Conservation (phyloP, 106 monocot genomes). For the Cymbidium sinense region DNA sequence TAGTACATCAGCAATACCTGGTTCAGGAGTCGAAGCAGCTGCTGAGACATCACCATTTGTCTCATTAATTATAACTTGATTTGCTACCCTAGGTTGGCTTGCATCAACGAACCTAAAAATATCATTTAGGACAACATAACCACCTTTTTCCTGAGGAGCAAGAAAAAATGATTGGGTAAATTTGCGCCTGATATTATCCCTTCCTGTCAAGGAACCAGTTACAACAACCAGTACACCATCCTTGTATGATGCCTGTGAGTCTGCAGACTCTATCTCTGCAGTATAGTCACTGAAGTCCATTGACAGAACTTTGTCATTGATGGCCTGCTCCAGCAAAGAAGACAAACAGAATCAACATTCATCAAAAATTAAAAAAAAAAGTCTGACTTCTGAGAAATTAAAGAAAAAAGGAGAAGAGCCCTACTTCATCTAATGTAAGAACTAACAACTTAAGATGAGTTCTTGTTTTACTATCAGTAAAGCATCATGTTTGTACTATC, state of each 20-base stretch:
- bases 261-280: slow-evolving; percentile 38
- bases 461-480: background rate
- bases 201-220: slow-evolving; percentile 41
- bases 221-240: slow-evolving; percentile 51
- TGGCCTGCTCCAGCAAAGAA: slow-evolving; percentile 28
- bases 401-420: background rate
- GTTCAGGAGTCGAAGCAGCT: slow-evolving; percentile 12
- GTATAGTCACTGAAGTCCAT: slow-evolving; percentile 35
- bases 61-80: slow-evolving; percentile 18
- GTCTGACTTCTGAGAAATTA: background rate
- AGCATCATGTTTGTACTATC: background rate
- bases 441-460: background rate
- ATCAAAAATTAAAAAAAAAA: background rate
- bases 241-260: slow-evolving; percentile 47
- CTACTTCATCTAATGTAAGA: no score
- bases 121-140: slow-evolving; percentile 75
- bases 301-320: slow-evolving; percentile 40
- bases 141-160: slow-evolving; percentile 67
- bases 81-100: slow-evolving; percentile 16
- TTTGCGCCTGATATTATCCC: slow-evolving; percentile 28
- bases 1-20: slow-evolving; percentile 16
- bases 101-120: slow-evolving; percentile 43
- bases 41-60: slow-evolving; percentile 13
- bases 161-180: slow-evolving; percentile 82
- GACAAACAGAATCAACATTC: background rate